Base-by-base conservation (phyloP, 345 rosid species). In the Melastoma malabathricum region DNA sequence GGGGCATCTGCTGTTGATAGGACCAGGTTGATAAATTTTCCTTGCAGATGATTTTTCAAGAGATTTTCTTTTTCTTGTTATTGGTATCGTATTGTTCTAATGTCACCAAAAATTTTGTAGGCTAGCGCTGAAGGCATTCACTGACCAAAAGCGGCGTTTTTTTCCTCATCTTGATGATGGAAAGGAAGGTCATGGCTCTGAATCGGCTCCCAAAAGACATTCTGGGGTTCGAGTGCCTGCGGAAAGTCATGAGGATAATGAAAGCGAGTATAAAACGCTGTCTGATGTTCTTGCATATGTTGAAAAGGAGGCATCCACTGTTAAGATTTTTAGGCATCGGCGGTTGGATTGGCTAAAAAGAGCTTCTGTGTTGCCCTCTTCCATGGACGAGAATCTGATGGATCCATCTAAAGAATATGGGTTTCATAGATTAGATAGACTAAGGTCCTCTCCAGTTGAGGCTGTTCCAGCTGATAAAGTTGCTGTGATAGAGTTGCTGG, bases 1-100 rank as follows among this genome's bases (percentile, higher is more conserved):
- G 98, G 98, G 68, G 96, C 98, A 3, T 86, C 98, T 63, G 95
- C 98, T 27, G 98, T 92, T 25, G 98, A 92, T 60, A 74, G 96
- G 68, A 81, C 96, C 47, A 84, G 98, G 97, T 83, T 60, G 15
- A 13, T 38, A 18, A 14, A 1, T 3, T 16, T 22, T 14, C 27
- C 34, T 43, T 1, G 18, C 3, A 27, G 31, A 20, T 5, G 23
- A 6, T 48, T 22, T 16, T 4, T 5, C 10, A 41, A 27, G 14
- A 29, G n/a, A 51, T 31, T 55, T 27, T 53, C 15, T 15, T 2
- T 46, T 23, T 10, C 39, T 43, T 29, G 23, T 27, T 19, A 16
- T 38, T 47, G 34, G 29, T 50, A 5, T 51, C 22, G 29, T 51
- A 34, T 15, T 20, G 16, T 43, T 56, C 43, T 45, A 15, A n/a